Conservation (phyloP, 2,329 filamentous ascomycete genomes). For the Fusarium secorum region DNA sequence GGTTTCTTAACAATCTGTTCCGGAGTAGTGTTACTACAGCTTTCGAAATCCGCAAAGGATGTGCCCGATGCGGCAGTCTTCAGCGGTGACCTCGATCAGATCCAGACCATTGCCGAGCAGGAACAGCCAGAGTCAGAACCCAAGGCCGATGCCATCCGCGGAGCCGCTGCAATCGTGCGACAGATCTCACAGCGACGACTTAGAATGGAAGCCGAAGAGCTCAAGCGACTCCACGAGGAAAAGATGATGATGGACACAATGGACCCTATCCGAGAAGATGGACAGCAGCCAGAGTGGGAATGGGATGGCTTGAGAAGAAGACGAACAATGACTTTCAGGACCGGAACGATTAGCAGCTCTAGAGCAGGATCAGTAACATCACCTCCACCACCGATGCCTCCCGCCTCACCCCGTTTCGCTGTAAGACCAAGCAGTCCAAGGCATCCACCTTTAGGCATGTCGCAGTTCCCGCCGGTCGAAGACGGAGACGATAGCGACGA, state of each 20-base stretch:
- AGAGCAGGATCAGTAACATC: constrained; percentile 41
- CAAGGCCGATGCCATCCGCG: constrained; percentile 94
- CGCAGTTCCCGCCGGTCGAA: constrained; percentile 73
- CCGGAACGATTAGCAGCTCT: constrained; percentile 43
- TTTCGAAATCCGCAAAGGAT: constrained; percentile 98
- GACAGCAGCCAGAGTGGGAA: constrained; percentile 72
- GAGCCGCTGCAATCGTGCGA: constrained; percentile 85
- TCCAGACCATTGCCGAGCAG: constrained; percentile 92
- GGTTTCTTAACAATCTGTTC: constrained; percentile 94
- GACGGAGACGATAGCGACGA: constrained; percentile 62
- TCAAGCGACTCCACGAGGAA: constrained; percentile 80
- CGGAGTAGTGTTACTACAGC: constrained; percentile 88
- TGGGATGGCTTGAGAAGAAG: constrained; percentile 91
- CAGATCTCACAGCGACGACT: constrained; percentile 78
- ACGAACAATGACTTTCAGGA: constrained; percentile 57
- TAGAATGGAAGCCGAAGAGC: constrained; percentile 82
- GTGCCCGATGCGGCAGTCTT: constrained; percentile 94
- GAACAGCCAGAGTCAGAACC: constrained; percentile 97
- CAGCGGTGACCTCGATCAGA: constrained; percentile 90
- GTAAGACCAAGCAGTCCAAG: constrained; percentile 37
- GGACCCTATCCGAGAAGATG: constrained; percentile 77
- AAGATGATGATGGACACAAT: constrained; percentile 73
- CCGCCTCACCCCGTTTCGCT: constrained; percentile 37
- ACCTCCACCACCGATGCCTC: constrained; percentile 40
- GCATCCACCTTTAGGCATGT: constrained; percentile 75